These are phyloP conservation scores for Pseudopyricularia cyperi DNA, from an alignment of 2,329 filamentous ascomycete species.

Conservation along the genomic window DNA sequence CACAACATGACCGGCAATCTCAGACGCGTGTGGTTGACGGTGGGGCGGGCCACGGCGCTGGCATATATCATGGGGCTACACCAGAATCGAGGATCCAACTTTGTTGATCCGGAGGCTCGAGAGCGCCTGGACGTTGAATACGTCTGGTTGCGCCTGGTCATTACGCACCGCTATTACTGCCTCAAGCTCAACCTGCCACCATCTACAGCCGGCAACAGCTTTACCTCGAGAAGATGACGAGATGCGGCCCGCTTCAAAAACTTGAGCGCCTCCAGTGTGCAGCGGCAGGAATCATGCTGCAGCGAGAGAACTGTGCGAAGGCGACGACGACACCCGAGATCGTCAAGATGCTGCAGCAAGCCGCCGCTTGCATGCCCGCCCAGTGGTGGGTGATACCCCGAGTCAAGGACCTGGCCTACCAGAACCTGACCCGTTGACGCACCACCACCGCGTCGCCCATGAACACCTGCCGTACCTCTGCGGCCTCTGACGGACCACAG, in stretches of 20 bases:
- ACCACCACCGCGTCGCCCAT: constrained; percentile 27
- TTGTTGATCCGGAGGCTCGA: constrained; percentile 14
- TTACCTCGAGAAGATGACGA: constrained; percentile 15
- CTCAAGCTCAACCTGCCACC: constrained; percentile 32
- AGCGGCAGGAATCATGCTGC: constrained; percentile 21
- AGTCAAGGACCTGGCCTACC: not conserved
- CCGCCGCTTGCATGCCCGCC: constrained; percentile 21
- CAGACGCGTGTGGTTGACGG: constrained; percentile 28
- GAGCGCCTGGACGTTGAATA: constrained; percentile 17
- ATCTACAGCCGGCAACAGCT: constrained; percentile 15
- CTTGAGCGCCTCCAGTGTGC: constrained; percentile 22
- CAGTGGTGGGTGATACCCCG: constrained; percentile 26
- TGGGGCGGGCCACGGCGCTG: constrained; percentile 26
- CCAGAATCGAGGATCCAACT: constrained; percentile 5
- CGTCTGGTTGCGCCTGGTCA: constrained; percentile 32
- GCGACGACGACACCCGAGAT: constrained; percentile 17
- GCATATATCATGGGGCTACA: constrained; percentile 9
- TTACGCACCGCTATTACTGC: constrained; percentile 31
- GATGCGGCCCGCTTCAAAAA: constrained; percentile 15
- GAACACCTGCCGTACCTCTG: constrained; percentile 33
- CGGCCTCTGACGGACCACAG: constrained; percentile 13
- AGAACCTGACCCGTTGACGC: constrained; percentile 18
- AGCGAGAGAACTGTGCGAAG: constrained; percentile 18
- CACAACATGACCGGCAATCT: constrained; percentile 32
- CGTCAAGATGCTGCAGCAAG: constrained; percentile 23